These are phyloP conservation scores for Glarea lozoyensis DNA, from an alignment of 495 filamentous ascomycete species.

Conservation along the genomic window DNA sequence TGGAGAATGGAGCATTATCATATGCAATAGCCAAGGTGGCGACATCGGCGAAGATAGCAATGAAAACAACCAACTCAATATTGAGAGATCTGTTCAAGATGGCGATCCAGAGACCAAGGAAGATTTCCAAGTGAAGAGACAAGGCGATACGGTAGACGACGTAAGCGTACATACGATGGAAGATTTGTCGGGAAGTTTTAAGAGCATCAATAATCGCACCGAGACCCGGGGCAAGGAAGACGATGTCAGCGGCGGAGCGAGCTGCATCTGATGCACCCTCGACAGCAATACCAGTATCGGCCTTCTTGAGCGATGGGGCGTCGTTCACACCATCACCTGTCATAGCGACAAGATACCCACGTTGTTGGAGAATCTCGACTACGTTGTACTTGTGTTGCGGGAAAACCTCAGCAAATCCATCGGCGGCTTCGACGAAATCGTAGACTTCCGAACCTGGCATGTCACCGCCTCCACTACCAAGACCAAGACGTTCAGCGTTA, in stretches of 20 bases:
- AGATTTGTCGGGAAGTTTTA: conserved; percentile 91
- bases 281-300: conserved; percentile 88
- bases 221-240: conserved; percentile 84
- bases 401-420: conserved; percentile 94
- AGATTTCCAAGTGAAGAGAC: conserved; percentile 83
- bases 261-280: conserved; percentile 91
- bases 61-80: conserved; percentile 80
- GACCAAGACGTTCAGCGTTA: conserved; percentile 69
- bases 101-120: conserved; percentile 84
- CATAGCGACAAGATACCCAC: conserved; percentile 95
- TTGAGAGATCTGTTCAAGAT: conserved; percentile 76
- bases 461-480: conserved; percentile 74
- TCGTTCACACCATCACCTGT: conserved; percentile 98
- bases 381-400: conserved; percentile 98
- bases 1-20: conserved; percentile 83
- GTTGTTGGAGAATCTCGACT: conserved; percentile 92
- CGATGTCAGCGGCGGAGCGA: conserved; percentile 87
- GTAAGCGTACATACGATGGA: conserved; percentile 96
- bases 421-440: conserved; percentile 89
- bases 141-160: conserved; percentile 93
- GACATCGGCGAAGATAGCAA: conserved; percentile 91
- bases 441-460: conserved; percentile 90
- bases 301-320: conserved; percentile 92
- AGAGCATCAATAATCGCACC: conserved; percentile 89
- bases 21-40: conserved; percentile 90